Base-by-base conservation (phyloP, 78 protist species). In the Mastigamoeba balamuthi region DNA sequence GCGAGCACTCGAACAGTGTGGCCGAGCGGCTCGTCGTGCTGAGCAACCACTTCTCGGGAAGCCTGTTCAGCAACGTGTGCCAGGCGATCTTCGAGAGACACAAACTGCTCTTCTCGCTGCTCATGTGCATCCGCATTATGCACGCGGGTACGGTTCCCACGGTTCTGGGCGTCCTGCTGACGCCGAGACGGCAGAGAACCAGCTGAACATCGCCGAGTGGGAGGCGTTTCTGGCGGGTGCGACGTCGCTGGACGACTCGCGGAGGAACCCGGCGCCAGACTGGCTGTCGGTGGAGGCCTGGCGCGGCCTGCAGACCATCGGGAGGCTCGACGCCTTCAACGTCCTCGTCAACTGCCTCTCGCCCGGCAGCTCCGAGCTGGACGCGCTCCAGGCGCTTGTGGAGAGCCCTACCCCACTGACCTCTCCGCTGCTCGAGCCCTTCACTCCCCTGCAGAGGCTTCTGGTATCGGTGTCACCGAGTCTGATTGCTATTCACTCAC, bases 61-160 rank as follows among this genome's bases (percentile, higher is more conserved):
- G 52, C 30, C 44, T 88, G 67, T 93, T 89, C 68, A 23, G 42
- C 52, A 90, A 84, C 78, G 89, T 93, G 9, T 92, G 95, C 85
- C 84, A 89, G 44, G 83, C 92, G n/a, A 82, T 92, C 40, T 92
- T 92, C 42, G 95, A 82, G 66, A 48, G 66, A 69, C 91, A 92
- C 84, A 92, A 92, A 77, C 76, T 92, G 65, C 9, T 88, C 40
- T 92, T 87, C 83, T 84, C 91, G n/a, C 72, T 87, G 66, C 77
- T 76, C 30, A 75, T 88, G 85, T 36, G 72, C 66, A 30, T 37
- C 29, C 43, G 76, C 33, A 81, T 84, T 72, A 64, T 87, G 70
- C 65, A 72, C 66, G n/a, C n/a, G n/a, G n/a, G n/a, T n/a, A n/a
- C n/a, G n/a, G n/a, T n/a, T n/a, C n/a, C n/a, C n/a, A n/a, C n/a